These are phyloP conservation scores for Polytrichum commune DNA, from an alignment of 225 moss, liverwort and hornwort genomes.

Conservation along the genomic window DNA sequence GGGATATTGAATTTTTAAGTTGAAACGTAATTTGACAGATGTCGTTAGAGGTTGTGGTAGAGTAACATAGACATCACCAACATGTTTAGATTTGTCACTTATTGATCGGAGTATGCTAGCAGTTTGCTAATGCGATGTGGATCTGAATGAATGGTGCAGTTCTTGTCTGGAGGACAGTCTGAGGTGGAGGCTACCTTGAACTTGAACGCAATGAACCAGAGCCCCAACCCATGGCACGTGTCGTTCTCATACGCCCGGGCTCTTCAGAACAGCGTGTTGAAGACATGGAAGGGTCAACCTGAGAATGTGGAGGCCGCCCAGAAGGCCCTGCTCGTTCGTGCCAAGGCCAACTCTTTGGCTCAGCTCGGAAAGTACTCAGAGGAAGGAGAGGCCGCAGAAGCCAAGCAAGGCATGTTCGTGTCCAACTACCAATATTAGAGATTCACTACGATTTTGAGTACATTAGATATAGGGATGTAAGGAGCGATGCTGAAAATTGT, in stretches of 20 bases:
- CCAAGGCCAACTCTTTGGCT: slow-evolving; percentile 38
- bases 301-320: slow-evolving; percentile 37
- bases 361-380: slow-evolving; percentile 37
- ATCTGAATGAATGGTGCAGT: slow-evolving; percentile 13
- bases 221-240: slow-evolving; percentile 47
- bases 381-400: slow-evolving; percentile 41
- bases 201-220: slow-evolving; percentile 47
- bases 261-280: slow-evolving; percentile 38
- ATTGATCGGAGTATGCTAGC: neutral
- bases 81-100: too few relatives aligned
- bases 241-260: slow-evolving; percentile 45
- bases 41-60: neutral
- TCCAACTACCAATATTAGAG: slow-evolving; percentile 32
- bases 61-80: too few relatives aligned
- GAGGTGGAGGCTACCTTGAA: slow-evolving; percentile 43
- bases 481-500: too few relatives aligned
- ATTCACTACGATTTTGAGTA: slow-evolving; percentile 1
- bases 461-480: slow-evolving; percentile 19
- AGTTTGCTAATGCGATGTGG: neutral
- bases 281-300: slow-evolving; percentile 44
- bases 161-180: slow-evolving; percentile 42
- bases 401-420: slow-evolving; percentile 43
- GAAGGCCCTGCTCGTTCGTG: slow-evolving; percentile 35
- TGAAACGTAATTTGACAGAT: neutral
- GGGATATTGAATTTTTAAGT: neutral